phyloP scores from a whole-genome alignment of 345 rosid genomes.

The Murraya paniculata region DNA sequence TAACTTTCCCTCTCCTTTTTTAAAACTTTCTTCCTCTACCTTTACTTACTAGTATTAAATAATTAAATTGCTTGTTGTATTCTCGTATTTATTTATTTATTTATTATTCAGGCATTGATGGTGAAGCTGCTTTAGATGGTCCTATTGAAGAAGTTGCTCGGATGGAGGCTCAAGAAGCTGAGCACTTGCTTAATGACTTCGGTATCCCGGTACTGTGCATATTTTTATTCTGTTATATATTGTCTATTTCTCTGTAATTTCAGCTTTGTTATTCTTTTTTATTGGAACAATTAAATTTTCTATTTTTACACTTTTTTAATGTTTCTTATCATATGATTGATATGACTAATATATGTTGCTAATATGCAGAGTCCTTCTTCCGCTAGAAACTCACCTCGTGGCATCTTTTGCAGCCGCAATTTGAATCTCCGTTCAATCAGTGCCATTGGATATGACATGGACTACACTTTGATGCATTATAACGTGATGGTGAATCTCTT shows the following conservation, averaged over 20 bases:
- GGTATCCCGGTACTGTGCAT: slow-evolving; percentile 56
- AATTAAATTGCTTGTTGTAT: neutral
- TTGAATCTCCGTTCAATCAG: slow-evolving; percentile 91
- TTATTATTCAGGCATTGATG: slow-evolving; percentile 49
- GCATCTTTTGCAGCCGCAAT: slow-evolving; percentile 93
- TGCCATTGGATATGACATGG: slow-evolving; percentile 99
- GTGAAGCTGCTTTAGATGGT: slow-evolving; percentile 62
- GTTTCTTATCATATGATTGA: no score
- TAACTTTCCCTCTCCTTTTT: no score
- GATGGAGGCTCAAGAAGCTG: slow-evolving; percentile 71
- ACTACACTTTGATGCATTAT: slow-evolving; percentile 93
- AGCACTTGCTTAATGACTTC: slow-evolving; percentile 59
- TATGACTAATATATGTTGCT: neutral
- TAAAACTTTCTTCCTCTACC: no score
- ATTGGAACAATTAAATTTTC: no score
- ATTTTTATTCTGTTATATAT: neutral
- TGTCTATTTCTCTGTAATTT: neutral
- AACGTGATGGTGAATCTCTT: slow-evolving; percentile 67
- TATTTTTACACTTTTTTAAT: no score
- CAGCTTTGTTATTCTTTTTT: slow-evolving; percentile 9
- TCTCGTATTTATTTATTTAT: slow-evolving; percentile 5
- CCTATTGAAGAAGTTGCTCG: slow-evolving; percentile 92
- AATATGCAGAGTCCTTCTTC: slow-evolving; percentile 72
- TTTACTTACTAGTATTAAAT: neutral
- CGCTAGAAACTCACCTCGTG: slow-evolving; percentile 77